Percentiles rank a stretch among this genome's conserved stretches.
These are phyloP conservation scores for Blastomyces parvus DNA, from an alignment of 2,329 filamentous ascomycete species.

Conservation along the genomic window DNA sequence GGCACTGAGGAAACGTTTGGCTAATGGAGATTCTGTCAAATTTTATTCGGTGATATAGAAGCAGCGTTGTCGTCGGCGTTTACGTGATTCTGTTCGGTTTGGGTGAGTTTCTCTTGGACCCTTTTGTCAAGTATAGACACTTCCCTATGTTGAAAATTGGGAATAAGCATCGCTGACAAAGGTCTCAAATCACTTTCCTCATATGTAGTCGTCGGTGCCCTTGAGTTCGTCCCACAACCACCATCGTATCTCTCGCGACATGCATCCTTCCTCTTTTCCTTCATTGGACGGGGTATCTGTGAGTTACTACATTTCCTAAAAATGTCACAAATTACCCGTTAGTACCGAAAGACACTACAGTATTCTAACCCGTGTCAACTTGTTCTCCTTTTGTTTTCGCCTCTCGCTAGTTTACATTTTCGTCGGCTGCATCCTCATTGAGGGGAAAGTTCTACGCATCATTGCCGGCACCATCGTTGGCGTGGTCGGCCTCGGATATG, in stretches of 20 bases:
- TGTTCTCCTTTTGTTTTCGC: neutral
- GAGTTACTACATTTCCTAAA: constrained; percentile 39
- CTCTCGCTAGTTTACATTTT: constrained; percentile 80
- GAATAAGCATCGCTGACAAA: neutral
- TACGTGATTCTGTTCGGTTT: constrained; percentile 91
- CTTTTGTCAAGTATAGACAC: neutral
- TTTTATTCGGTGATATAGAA: constrained; percentile 37
- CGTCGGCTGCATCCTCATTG: constrained; percentile 74
- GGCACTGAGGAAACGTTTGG: neutral
- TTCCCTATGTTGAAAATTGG: neutral
- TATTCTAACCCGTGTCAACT: neutral
- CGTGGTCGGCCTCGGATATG: constrained; percentile 68
- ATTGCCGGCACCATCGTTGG: constrained; percentile 72
- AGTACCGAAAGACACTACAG: constrained; percentile 8
- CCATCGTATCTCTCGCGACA: constrained; percentile 87
- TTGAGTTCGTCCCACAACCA: constrained; percentile 76
- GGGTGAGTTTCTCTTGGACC: constrained; percentile 43
- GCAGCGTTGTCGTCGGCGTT: constrained; percentile 65
- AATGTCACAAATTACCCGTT: neutral
- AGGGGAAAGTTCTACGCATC: constrained; percentile 55
- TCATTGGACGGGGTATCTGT: constrained; percentile 92
- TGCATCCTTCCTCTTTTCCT: constrained; percentile 95
- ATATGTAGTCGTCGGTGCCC: constrained; percentile 53
- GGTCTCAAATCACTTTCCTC: neutral
- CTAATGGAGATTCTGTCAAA: neutral